A percentile compares a stretch with the other conserved stretches of the same genome.
Evolutionary conservation across 202 grass and related monocot species (phyloP).

Genomic region (Setaria italica): DNA sequence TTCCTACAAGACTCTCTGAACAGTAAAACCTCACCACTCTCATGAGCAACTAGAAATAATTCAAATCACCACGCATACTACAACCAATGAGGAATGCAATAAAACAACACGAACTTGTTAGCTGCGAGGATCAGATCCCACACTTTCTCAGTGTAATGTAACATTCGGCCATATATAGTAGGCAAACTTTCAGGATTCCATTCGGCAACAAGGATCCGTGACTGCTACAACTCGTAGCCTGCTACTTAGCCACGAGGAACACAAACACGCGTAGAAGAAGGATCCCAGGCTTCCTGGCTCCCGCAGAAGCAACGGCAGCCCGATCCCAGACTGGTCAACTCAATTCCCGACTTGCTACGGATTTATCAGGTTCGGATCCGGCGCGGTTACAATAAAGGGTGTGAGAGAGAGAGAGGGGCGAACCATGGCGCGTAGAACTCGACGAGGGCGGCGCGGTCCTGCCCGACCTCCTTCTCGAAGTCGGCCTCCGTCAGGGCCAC

Average conservation of each 20-base stretch:
- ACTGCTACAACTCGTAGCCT: neutral
- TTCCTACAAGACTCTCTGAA: neutral
- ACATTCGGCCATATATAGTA: neutral
- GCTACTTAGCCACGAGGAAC: neutral
- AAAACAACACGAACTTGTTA: neutral
- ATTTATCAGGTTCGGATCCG: constrained; percentile 9
- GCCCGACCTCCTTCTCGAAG: constrained; percentile 95
- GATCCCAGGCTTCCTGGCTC: neutral
- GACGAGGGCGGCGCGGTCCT: constrained; percentile 91
- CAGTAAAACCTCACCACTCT: neutral
- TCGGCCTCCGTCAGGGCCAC: constrained; percentile 74
- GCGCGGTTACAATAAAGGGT: neutral
- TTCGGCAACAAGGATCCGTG: neutral
- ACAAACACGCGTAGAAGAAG: neutral
- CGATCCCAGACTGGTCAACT: constrained; percentile 8
- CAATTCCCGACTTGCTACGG: neutral
- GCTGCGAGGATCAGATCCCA: neutral
- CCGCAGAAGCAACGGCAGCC: neutral
- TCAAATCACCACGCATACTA: neutral
- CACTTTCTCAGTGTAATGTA: neutral
- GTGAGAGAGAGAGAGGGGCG: neutral
- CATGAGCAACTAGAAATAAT: neutral
- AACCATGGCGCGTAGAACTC: constrained; percentile 99
- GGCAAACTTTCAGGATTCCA: neutral
- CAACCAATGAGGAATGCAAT: neutral